Percentiles rank a stretch among this genome's conserved stretches.
These are phyloP conservation scores for Boletus reticulatus DNA, from an alignment of 768 basidiomycete genomes.

Conservation along the genomic window DNA sequence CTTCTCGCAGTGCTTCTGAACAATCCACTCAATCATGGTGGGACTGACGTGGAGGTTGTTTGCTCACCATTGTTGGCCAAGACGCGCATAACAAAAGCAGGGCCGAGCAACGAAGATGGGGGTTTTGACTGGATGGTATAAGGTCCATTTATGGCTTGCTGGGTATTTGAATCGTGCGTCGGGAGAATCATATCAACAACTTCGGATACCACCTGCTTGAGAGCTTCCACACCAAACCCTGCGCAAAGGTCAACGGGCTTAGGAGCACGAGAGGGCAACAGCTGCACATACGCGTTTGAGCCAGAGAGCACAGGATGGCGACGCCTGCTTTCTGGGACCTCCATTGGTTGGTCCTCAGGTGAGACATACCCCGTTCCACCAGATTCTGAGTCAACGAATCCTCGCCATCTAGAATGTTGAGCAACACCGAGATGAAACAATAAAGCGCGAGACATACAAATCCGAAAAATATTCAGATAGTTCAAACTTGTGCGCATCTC, in stretches of 20 bases:
- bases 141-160: neutral
- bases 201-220: conserved; percentile 1
- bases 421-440: neutral
- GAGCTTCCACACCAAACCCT: conserved; percentile 8
- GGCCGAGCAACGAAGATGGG: conserved; percentile 1
- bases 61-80: conserved; percentile 5
- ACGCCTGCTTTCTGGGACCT: conserved; percentile 16
- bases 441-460: neutral
- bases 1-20: conserved; percentile 19
- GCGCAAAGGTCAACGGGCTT: neutral
- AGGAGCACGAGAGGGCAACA: neutral
- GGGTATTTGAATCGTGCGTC: neutral
- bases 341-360: neutral
- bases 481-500: conserved; percentile 3
- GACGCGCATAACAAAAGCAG: conserved; percentile 1
- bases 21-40: neutral
- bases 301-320: conserved; percentile 5
- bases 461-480: conserved; percentile 1
- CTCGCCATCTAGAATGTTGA: neutral
- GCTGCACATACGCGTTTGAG: neutral
- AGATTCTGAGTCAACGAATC: neutral
- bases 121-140: neutral
- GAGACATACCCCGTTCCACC: conserved; percentile 3
- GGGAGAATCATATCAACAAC: conserved; percentile 4
- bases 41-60: no score